These are phyloP conservation scores for Raphanus hybrid DNA, from an alignment of 441 rosid species.

Conservation along the genomic window DNA sequence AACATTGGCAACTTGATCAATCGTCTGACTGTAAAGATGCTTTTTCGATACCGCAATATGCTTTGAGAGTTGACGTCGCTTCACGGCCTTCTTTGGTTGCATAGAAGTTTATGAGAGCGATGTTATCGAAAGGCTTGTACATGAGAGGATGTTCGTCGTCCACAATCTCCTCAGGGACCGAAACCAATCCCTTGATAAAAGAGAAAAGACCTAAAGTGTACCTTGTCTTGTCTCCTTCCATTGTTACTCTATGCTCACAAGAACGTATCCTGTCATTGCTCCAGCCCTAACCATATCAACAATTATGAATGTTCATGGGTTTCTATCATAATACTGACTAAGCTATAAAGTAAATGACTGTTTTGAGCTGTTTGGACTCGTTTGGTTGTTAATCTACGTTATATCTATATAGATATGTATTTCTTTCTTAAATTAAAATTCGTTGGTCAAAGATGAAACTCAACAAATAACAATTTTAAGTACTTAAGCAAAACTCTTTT, in stretches of 20 bases:
- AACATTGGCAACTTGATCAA: not conserved
- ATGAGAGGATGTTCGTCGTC: conserved; percentile 40
- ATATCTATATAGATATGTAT: not conserved
- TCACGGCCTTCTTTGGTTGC: conserved; percentile 43
- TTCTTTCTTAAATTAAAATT: too few relatives aligned
- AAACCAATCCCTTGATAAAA: conserved; percentile 36
- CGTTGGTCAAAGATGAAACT: not conserved
- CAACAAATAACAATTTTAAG: too few relatives aligned
- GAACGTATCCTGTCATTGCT: conserved; percentile 52
- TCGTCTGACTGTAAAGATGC: not conserved
- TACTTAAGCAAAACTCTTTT: not conserved
- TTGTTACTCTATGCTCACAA: conserved; percentile 47
- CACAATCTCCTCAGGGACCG: conserved; percentile 45
- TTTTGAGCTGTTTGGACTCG: not conserved
- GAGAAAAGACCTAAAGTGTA: conserved; percentile 51
- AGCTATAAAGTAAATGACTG: not conserved
- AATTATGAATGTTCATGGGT: not conserved
- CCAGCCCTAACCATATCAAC: conserved; percentile 45
- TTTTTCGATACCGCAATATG: conserved; percentile 36
- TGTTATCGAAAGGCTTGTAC: conserved; percentile 49
- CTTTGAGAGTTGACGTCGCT: conserved; percentile 33
- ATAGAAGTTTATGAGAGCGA: conserved; percentile 45
- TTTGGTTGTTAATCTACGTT: not conserved
- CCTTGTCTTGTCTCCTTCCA: conserved; percentile 44
- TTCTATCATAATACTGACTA: not conserved